A percentile compares a stretch with the other conserved stretches of the same genome.
Evolutionary conservation across 164 flowering plant species (phyloP).

Genomic region (Aristolochia californica): DNA sequence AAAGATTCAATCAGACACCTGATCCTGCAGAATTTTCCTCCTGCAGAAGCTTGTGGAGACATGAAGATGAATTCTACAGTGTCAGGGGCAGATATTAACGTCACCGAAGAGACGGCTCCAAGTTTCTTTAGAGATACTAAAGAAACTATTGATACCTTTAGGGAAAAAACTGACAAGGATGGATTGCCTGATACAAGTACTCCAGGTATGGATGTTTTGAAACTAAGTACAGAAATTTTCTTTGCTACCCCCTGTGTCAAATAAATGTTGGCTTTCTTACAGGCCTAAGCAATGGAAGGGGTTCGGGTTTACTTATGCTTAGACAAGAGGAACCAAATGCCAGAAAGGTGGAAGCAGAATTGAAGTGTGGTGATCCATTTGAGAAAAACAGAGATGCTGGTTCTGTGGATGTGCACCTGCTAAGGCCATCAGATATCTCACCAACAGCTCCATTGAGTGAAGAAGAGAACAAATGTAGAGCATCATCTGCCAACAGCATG

Average conservation of each 20-base stretch:
- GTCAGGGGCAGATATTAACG: too few relatives aligned
- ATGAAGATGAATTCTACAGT: too few relatives aligned
- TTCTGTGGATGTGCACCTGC: slow-evolving; percentile 9
- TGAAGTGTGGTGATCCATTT: slow-evolving; percentile 10
- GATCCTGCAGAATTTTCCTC: too few relatives aligned
- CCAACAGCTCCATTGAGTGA: slow-evolving; percentile 9
- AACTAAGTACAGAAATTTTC: too few relatives aligned
- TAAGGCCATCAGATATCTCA: background rate
- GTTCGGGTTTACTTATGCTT: slow-evolving; percentile 6
- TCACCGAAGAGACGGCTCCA: too few relatives aligned
- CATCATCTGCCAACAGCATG: background rate
- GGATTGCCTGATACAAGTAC: too few relatives aligned
- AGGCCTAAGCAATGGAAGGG: slow-evolving; percentile 14
- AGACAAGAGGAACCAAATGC: slow-evolving; percentile 7
- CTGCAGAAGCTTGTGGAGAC: too few relatives aligned
- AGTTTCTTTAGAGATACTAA: too few relatives aligned
- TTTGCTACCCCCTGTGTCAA: background rate
- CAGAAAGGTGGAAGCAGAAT: slow-evolving; percentile 3
- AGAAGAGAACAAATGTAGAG: slow-evolving; percentile 12
- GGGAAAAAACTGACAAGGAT: too few relatives aligned
- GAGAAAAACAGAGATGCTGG: slow-evolving; percentile 11
- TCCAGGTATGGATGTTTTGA: too few relatives aligned
- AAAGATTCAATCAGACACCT: too few relatives aligned
- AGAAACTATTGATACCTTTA: too few relatives aligned
- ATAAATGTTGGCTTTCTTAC: slow-evolving; percentile 7